Conservation (phyloP, 2,329 filamentous ascomycete genomes). For the Passalora sequoiae region DNA sequence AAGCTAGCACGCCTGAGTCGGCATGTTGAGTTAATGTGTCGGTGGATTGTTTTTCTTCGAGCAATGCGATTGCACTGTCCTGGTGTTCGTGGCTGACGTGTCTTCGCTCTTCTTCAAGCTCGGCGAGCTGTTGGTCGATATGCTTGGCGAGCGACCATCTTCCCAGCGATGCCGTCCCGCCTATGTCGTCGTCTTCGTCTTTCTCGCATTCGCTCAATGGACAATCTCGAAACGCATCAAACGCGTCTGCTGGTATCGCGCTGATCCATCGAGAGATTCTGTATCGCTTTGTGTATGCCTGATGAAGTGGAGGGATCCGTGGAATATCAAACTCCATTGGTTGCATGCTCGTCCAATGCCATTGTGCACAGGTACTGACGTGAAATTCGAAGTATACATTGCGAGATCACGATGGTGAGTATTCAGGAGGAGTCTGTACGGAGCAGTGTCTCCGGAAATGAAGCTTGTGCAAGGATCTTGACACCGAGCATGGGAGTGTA, state of each 20-base stretch:
- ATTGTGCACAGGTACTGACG: not conserved
- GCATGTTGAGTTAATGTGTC: not conserved
- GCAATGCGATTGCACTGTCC: not conserved
- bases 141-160: slow-evolving; percentile 1
- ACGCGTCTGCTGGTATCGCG: slow-evolving; percentile 3
- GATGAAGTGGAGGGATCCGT: not conserved
- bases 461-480: not conserved
- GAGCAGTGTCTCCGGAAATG: not conserved
- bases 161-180: not conserved
- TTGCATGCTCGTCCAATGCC: slow-evolving; percentile 4
- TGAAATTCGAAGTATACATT: not conserved
- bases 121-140: slow-evolving; percentile 3
- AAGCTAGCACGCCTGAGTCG: not conserved
- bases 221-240: slow-evolving; percentile 1
- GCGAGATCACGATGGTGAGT: not conserved
- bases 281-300: not conserved
- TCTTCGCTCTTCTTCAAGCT: not conserved
- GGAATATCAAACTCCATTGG: not conserved
- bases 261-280: slow-evolving; percentile 5
- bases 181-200: not conserved
- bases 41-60: not conserved
- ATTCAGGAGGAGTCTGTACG: not conserved
- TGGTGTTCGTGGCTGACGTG: not conserved
- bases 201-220: not conserved
- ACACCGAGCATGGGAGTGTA: not conserved